phyloP scores from a whole-genome alignment of 345 rosid genomes.

The Rhizophora apiculata region DNA sequence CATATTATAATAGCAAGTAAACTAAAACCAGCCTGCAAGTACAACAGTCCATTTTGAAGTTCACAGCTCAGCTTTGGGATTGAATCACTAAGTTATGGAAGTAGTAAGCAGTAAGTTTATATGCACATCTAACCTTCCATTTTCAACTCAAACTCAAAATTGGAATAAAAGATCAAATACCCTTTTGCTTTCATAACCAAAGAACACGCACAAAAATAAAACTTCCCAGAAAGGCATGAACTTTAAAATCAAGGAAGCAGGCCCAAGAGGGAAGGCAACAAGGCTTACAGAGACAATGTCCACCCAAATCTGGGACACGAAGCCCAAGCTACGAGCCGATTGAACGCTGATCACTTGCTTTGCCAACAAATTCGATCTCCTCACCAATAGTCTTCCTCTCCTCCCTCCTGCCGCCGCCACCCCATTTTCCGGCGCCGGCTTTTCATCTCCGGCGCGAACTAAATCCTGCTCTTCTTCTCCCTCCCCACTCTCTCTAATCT shows the following conservation, averaged over 20 bases:
- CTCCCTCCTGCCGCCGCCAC: conserved; percentile 19
- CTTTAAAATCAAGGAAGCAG: neutral
- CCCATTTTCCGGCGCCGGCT: neutral
- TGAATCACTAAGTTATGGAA: too few relatives aligned
- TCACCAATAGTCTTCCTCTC: conserved; percentile 44
- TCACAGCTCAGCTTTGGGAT: neutral
- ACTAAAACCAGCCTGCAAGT: neutral
- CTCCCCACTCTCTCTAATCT: conserved; percentile 1
- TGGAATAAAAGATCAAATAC: neutral
- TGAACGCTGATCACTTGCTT: conserved; percentile 76
- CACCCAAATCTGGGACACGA: conserved; percentile 83
- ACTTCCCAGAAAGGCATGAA: neutral
- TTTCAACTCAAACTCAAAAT: too few relatives aligned
- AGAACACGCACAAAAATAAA: neutral
- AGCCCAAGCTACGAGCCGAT: conserved; percentile 78
- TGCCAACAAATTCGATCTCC: conserved; percentile 69
- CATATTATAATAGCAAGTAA: neutral
- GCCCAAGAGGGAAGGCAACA: neutral
- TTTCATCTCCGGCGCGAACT: conserved; percentile 16
- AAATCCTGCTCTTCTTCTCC: conserved; percentile 22
- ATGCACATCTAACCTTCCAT: too few relatives aligned
- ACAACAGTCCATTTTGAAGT: neutral
- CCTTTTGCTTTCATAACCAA: neutral
- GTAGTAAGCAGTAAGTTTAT: too few relatives aligned
- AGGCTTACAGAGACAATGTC: conserved; percentile 55